Percentiles rank a stretch among this genome's conserved stretches.
These are phyloP conservation scores for Talaromyces liani DNA, from an alignment of 495 filamentous ascomycete species.

Conservation along the genomic window DNA sequence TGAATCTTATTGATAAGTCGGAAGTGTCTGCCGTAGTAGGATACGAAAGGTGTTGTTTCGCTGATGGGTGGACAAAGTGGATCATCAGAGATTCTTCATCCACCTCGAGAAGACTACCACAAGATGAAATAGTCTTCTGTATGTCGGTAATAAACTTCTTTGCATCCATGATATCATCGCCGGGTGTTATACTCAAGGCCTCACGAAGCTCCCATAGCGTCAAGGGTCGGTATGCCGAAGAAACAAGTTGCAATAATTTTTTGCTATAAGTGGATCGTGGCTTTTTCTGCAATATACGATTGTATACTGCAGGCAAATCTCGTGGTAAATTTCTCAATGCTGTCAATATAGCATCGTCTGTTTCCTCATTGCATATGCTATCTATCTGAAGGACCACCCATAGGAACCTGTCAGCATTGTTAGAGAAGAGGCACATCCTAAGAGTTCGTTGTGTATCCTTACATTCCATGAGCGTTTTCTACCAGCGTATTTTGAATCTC, in stretches of 20 bases:
- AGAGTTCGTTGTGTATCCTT: not conserved
- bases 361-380: constrained; percentile 27
- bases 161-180: constrained; percentile 25
- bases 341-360: constrained; percentile 30
- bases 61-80: constrained; percentile 35
- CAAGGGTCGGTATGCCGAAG: constrained; percentile 26
- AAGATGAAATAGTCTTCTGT: constrained; percentile 24
- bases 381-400: constrained; percentile 41
- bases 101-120: constrained; percentile 33
- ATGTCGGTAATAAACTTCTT: constrained; percentile 27
- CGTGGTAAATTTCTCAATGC: constrained; percentile 30
- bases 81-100: constrained; percentile 37
- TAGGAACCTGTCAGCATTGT: constrained; percentile 30
- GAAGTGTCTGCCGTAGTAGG: not conserved
- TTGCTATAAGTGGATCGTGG: not conserved
- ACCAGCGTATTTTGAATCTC: constrained; percentile 10
- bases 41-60: constrained; percentile 33
- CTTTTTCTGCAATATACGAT: not conserved
- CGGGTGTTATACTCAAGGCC: constrained; percentile 31
- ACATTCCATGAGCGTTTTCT: constrained; percentile 3
- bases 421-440: not conserved
- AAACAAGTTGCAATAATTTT: constrained; percentile 24
- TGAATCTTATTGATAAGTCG: constrained; percentile 10
- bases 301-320: constrained; percentile 34
- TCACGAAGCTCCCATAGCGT: constrained; percentile 34